A percentile compares a stretch with the other conserved stretches of the same genome.
These are phyloP conservation scores for Zymoseptoria passerinii DNA, from an alignment of 2,329 filamentous ascomycete species.

Conservation along the genomic window DNA sequence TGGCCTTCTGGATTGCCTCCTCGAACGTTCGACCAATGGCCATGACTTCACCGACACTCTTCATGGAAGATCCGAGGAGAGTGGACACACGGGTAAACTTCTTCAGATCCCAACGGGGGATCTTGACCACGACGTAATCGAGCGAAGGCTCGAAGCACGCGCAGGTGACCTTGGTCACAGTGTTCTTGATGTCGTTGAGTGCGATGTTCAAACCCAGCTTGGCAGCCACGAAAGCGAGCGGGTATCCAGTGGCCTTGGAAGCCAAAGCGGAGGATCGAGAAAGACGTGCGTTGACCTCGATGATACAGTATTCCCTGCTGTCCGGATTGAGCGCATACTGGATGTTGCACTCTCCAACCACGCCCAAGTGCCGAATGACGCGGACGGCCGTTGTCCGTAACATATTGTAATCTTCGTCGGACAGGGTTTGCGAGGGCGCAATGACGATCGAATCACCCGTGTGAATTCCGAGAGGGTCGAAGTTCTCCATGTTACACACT, in stretches of 20 bases:
- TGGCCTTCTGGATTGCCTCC: slow-evolving; percentile 97
- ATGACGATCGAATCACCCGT: slow-evolving; percentile 98
- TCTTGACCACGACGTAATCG: slow-evolving; percentile 98
- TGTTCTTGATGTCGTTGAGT: slow-evolving; percentile 92
- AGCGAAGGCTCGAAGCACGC: slow-evolving; percentile 98
- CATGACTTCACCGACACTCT: slow-evolving; percentile 99
- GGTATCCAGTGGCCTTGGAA: slow-evolving; percentile 95
- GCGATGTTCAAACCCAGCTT: slow-evolving; percentile 94
- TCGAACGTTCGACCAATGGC: slow-evolving; percentile 94
- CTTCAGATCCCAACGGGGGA: slow-evolving; percentile 97
- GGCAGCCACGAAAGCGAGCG: slow-evolving; percentile 89
- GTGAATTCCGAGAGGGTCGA: slow-evolving; percentile 94
- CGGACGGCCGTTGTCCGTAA: slow-evolving; percentile 93
- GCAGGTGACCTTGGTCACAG: slow-evolving; percentile 88
- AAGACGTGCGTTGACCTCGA: slow-evolving; percentile 94
- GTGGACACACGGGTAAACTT: slow-evolving; percentile 97
- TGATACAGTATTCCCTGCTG: slow-evolving; percentile 95
- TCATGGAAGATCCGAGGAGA: slow-evolving; percentile 95
- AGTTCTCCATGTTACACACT: slow-evolving; percentile 99
- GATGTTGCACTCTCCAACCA: slow-evolving; percentile 98
- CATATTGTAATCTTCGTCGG: slow-evolving; percentile 99
- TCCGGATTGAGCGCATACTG: slow-evolving; percentile 96
- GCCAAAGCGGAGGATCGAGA: slow-evolving; percentile 92
- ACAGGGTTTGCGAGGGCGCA: slow-evolving; percentile 90
- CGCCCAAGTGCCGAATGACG: slow-evolving; percentile 91